phyloP scores from a whole-genome alignment of 306 rosid species.

The Cicer pinnatifidum region DNA sequence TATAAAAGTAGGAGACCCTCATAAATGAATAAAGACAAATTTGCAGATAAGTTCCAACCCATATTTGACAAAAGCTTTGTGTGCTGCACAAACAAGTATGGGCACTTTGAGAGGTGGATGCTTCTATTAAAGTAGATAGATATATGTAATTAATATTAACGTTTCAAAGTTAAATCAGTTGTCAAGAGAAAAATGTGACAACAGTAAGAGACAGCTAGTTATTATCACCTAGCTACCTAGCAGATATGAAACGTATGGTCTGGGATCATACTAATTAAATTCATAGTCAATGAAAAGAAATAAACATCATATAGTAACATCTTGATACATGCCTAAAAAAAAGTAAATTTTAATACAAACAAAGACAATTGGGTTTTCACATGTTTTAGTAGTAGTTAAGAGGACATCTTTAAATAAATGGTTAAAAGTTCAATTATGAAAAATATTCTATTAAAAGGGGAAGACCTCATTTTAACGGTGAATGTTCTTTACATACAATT shows the following conservation, averaged over 20 bases:
- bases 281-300: neutral
- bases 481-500: too few species aligned
- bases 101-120: conserved; percentile 48
- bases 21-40: conserved; percentile 63
- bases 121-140: conserved; percentile 37
- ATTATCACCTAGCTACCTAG: neutral
- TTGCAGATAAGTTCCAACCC: conserved; percentile 50
- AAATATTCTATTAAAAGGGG: too few species aligned
- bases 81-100: conserved; percentile 48
- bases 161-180: conserved; percentile 4
- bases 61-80: conserved; percentile 28
- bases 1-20: conserved; percentile 49
- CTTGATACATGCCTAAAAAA: too few species aligned
- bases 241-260: neutral
- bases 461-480: too few species aligned
- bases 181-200: conserved; percentile 40
- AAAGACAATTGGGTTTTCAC: too few species aligned
- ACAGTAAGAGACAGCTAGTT: conserved; percentile 14
- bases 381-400: too few species aligned
- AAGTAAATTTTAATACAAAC: too few species aligned
- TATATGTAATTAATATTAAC: conserved; percentile 26
- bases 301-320: too few species aligned
- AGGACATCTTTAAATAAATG: too few species aligned
- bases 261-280: neutral
- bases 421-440: too few species aligned